Percentiles rank a stretch among this genome's conserved stretches.
Conservation (phyloP, 1,284 basidiomycete genomes). For the Apiotrichum gamsii region DNA sequence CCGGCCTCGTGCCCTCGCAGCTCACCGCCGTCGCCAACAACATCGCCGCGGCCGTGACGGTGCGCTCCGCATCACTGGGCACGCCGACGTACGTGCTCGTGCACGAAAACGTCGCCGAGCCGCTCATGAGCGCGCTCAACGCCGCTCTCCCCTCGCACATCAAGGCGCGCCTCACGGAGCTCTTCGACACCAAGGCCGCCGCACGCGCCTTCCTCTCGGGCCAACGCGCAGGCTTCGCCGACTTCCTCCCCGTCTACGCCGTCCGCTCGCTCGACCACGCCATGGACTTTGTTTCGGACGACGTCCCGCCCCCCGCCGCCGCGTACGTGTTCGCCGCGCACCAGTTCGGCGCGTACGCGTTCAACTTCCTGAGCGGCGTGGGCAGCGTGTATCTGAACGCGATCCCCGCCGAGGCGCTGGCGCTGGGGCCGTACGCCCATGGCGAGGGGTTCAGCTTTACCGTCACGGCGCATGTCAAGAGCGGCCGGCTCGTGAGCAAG, state of each 20-base stretch:
- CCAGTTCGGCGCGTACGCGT: constrained; percentile 10
- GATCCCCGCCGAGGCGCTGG: constrained; percentile 1
- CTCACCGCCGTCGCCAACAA: constrained; percentile 1
- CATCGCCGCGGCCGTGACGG: not conserved
- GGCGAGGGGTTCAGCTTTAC: not conserved
- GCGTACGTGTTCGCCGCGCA: constrained; percentile 10
- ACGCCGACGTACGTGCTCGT: constrained; percentile 2
- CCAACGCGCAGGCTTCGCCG: not conserved
- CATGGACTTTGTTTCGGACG: constrained; percentile 9
- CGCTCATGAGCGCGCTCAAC: constrained; percentile 4
- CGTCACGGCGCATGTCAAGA: not conserved
- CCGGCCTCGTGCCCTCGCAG: not conserved
- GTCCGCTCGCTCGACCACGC: constrained; percentile 11
- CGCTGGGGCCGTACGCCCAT: not conserved
- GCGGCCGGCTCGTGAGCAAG: no score
- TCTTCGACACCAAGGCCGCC: not conserved
- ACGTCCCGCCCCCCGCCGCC: not conserved
- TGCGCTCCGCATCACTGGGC: not conserved
- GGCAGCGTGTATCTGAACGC: constrained; percentile 7
- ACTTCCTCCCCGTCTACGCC: constrained; percentile 1
- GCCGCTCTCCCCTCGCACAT: not conserved
- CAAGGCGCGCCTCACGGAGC: not conserved
- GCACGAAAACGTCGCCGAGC: constrained; percentile 8
- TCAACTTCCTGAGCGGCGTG: constrained; percentile 3
- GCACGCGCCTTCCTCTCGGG: constrained; percentile 1